Conservation (phyloP, 208 protist species). For the Vickermania spadyakhi region DNA sequence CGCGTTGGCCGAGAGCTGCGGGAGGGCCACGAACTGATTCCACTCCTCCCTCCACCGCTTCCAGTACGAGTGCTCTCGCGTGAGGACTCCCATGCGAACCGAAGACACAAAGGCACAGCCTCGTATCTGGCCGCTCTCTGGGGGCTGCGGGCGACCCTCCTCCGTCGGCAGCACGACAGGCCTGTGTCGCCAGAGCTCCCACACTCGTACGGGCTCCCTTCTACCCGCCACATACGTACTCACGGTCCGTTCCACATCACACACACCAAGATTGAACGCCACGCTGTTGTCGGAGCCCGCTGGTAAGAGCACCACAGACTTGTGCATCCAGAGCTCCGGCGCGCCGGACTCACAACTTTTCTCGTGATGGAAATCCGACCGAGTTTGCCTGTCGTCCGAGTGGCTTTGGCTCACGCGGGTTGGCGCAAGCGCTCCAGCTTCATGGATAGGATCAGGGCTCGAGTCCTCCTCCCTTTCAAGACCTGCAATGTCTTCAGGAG, state of each 20-base stretch:
- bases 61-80: neutral
- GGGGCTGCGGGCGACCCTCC: constrained; percentile 37
- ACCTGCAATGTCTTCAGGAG: neutral
- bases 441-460: neutral
- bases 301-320: constrained; percentile 57
- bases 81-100: neutral
- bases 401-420: neutral
- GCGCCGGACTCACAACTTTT: no score
- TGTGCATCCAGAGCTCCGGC: constrained; percentile 6
- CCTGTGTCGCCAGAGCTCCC: constrained; percentile 31
- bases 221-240: constrained; percentile 49
- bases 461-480: neutral
- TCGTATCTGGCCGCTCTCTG: constrained; percentile 15
- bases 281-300: constrained; percentile 74
- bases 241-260: constrained; percentile 46
- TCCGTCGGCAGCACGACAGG: no score
- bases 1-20: neutral
- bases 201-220: constrained; percentile 44
- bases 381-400: no score
- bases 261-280: constrained; percentile 51
- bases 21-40: neutral
- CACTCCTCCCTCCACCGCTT: neutral
- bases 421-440: neutral
- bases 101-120: neutral
- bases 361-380: no score